These are phyloP conservation scores for Tolypocladium tropicale DNA, from an alignment of 2,329 filamentous ascomycete genomes.

Conservation along the genomic window DNA sequence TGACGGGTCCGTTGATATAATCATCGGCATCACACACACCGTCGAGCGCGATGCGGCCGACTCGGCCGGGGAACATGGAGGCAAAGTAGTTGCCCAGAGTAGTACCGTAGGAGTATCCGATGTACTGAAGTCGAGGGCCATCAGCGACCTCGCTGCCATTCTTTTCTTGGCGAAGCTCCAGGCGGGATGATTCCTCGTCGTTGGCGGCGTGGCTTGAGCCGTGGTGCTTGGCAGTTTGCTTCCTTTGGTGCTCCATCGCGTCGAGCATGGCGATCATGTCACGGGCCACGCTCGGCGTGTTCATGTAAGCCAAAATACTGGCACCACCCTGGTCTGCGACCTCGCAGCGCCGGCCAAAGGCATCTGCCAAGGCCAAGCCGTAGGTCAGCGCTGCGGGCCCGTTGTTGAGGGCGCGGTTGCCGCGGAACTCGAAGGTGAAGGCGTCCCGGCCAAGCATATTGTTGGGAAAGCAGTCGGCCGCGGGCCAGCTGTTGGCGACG, in stretches of 20 bases:
- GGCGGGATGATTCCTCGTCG: background rate
- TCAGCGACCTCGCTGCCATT: background rate
- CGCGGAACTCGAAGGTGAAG: background rate
- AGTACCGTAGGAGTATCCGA: background rate
- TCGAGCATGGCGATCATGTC: background rate
- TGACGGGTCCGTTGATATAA: background rate
- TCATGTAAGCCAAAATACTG: background rate
- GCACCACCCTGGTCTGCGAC: background rate
- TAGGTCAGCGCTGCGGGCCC: background rate
- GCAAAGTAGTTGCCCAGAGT: background rate
- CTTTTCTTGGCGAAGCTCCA: background rate
- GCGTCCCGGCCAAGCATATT: background rate
- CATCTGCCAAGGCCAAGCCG: background rate
- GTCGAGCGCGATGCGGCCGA: background rate
- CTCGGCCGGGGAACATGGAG: background rate
- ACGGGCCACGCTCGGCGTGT: background rate
- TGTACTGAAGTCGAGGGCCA: background rate
- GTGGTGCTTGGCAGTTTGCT: background rate
- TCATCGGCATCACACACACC: background rate
- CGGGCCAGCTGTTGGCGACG: background rate
- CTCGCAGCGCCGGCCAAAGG: background rate
- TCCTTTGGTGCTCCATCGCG: background rate
- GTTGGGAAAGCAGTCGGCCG: background rate
- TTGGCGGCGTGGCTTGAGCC: background rate
- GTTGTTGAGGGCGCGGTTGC: background rate